Conservation (phyloP, 2,329 filamentous ascomycete genomes). For the Sarocladium strictum region DNA sequence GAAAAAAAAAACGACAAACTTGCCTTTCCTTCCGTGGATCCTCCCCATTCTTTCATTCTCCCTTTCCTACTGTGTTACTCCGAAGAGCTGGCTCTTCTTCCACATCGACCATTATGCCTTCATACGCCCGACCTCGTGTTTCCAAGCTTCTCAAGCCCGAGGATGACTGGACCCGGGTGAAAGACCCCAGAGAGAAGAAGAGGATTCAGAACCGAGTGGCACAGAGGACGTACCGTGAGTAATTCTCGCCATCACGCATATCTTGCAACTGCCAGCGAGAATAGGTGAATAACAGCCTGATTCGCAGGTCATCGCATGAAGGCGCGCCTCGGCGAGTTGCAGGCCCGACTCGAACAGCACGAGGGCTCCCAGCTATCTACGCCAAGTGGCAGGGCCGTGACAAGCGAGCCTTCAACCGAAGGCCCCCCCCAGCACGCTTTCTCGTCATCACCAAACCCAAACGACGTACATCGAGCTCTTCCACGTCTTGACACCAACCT, state of each 20-base stretch:
- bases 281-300: slow-evolving; percentile 2
- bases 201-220: slow-evolving; percentile 26
- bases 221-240: slow-evolving; percentile 25
- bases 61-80: too few species aligned
- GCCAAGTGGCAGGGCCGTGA: not conserved
- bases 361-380: slow-evolving; percentile 14
- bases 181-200: slow-evolving; percentile 25
- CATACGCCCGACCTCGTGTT: not conserved
- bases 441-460: not conserved
- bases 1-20: not conserved
- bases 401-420: slow-evolving; percentile 20
- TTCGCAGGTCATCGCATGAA: slow-evolving; percentile 25
- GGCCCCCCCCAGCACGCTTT: slow-evolving; percentile 10
- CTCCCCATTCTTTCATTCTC: not conserved
- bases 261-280: not conserved
- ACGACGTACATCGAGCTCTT: not conserved
- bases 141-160: slow-evolving; percentile 11
- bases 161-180: slow-evolving; percentile 23
- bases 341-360: slow-evolving; percentile 23
- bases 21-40: not conserved
- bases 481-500: not conserved
- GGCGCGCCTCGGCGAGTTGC: slow-evolving; percentile 22
- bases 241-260: not conserved
- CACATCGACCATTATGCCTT: not conserved
- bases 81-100: slow-evolving; percentile 4